These are phyloP conservation scores for Pinus tabuliformis DNA, from an alignment of 75 land plant species.

Conservation along the genomic window DNA sequence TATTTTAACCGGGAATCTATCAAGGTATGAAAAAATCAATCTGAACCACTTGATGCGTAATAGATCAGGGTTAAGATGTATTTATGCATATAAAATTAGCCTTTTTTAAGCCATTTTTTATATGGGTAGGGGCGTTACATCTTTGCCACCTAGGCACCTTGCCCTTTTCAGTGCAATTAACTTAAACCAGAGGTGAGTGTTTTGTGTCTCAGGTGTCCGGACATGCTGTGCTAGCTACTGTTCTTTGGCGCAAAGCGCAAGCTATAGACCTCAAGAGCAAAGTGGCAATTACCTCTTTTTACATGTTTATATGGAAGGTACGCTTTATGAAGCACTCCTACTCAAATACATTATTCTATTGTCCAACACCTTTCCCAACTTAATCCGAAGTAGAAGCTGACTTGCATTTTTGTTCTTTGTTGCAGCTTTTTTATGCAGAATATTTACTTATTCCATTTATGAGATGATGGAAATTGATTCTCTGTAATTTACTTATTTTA, in stretches of 20 bases:
- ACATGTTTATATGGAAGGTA: conserved; percentile 99
- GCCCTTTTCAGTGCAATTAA: not conserved
- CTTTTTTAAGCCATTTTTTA: too few species aligned
- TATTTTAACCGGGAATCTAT: too few species aligned
- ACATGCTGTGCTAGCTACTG: conserved; percentile 57
- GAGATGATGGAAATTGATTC: conserved; percentile 39
- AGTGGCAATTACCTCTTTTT: conserved; percentile 78
- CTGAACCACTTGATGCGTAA: too few species aligned
- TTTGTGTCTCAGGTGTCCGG: conserved; percentile 58
- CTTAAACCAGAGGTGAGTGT: not conserved
- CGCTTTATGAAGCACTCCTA: not conserved
- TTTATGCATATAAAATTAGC: too few species aligned
- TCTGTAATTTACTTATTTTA: too few species aligned
- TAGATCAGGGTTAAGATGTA: too few species aligned
- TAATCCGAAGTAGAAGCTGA: not conserved
- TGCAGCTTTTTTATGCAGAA: conserved; percentile 96
- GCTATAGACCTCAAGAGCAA: conserved; percentile 68
- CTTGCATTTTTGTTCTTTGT: conserved; percentile 5
- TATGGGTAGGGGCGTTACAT: too few species aligned
- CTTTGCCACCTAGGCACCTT: too few species aligned
- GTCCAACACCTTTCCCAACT: not conserved
- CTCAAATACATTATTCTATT: not conserved
- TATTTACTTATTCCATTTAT: conserved; percentile 91
- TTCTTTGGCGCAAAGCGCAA: conserved; percentile 75
- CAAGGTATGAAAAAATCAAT: too few species aligned